Conservation (phyloP, 176 grass and related monocot genomes). For the Pharus latifolius region DNA sequence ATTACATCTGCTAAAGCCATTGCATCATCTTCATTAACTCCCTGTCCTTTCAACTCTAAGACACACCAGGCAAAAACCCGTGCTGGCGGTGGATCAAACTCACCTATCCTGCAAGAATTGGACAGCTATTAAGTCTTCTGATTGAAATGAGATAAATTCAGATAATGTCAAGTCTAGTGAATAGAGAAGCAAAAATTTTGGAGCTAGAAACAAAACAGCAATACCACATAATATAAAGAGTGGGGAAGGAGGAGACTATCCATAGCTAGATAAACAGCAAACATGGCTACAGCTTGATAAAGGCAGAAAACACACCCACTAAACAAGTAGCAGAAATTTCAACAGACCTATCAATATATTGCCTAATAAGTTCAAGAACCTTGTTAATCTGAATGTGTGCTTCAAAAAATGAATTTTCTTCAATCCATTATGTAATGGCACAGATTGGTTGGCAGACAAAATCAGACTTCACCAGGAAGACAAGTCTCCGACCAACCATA, state of each 20-base stretch:
- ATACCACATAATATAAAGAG: not conserved
- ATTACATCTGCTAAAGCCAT: conserved; percentile 85
- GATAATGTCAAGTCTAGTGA: not conserved
- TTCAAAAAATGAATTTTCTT: not conserved
- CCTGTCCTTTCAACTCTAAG: conserved; percentile 63
- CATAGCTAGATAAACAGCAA: not conserved
- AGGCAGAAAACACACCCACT: no score
- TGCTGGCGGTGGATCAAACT: conserved; percentile 68
- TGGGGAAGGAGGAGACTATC: not conserved
- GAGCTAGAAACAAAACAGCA: not conserved
- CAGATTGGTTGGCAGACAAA: not conserved
- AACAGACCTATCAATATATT: no score
- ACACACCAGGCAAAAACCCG: conserved; percentile 87
- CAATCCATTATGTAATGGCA: not conserved
- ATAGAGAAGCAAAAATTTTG: not conserved
- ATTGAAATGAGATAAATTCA: not conserved
- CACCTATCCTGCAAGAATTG: conserved; percentile 51
- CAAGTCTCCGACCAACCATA: not conserved
- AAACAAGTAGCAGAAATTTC: no score
- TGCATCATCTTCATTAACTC: conserved; percentile 62
- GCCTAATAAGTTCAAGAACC: not conserved
- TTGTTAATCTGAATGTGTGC: not conserved
- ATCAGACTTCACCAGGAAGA: not conserved
- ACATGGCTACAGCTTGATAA: no score
- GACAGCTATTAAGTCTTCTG: not conserved